Conservation (phyloP, 495 filamentous ascomycete species). For the Penicillium lividum region DNA sequence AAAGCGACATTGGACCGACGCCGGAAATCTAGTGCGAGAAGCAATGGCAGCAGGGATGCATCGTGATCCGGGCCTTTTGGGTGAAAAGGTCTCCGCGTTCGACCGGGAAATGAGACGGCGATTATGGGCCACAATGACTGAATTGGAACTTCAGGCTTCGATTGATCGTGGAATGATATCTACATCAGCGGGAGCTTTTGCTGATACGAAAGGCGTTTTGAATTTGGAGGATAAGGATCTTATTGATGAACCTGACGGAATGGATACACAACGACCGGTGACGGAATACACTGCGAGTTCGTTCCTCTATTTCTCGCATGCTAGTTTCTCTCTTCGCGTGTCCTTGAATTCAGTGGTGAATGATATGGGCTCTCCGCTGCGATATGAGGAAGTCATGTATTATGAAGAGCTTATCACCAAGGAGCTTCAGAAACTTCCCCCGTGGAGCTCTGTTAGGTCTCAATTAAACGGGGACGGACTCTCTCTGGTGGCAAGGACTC, state of each 20-base stretch:
- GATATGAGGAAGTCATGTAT: slow-evolving; percentile 27
- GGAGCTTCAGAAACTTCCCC: slow-evolving; percentile 27
- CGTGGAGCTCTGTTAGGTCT: slow-evolving; percentile 12
- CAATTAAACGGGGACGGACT: not conserved
- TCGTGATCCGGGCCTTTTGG: slow-evolving; percentile 51
- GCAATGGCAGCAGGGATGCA: slow-evolving; percentile 57
- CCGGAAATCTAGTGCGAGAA: slow-evolving; percentile 46
- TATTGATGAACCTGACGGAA: slow-evolving; percentile 1
- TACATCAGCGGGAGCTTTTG: slow-evolving; percentile 47
- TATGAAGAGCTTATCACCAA: slow-evolving; percentile 29
- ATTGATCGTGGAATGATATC: slow-evolving; percentile 56
- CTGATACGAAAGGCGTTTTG: slow-evolving; percentile 49
- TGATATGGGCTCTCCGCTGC: slow-evolving; percentile 21
- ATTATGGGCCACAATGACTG: slow-evolving; percentile 58
- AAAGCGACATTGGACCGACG: slow-evolving; percentile 54
- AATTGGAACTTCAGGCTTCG: slow-evolving; percentile 53
- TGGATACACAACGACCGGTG: slow-evolving; percentile 36
- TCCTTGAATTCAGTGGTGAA: slow-evolving; percentile 33
- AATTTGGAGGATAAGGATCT: slow-evolving; percentile 49
- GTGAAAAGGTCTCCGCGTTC: slow-evolving; percentile 30
- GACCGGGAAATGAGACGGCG: slow-evolving; percentile 55
- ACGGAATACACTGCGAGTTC: slow-evolving; percentile 24
- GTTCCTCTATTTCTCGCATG: slow-evolving; percentile 24
- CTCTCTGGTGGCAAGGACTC: slow-evolving; percentile 14
- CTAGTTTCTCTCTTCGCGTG: slow-evolving; percentile 26